phyloP scores from a whole-genome alignment of 139 green algal species.

The Tetradesmus obliquus region DNA sequence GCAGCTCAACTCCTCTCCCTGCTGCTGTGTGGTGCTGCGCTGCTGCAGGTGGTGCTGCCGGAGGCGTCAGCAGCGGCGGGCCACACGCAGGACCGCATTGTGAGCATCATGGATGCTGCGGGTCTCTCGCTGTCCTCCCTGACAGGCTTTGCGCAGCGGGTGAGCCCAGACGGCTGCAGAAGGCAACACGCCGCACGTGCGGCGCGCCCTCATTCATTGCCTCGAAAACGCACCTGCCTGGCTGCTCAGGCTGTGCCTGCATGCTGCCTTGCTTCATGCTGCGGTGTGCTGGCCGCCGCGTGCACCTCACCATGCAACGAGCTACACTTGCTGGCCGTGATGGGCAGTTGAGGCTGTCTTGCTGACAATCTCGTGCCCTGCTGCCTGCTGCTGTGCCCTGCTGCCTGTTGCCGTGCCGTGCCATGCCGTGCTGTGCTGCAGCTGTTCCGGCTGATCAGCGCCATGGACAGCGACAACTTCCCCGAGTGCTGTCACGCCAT shows the following conservation, averaged over 20 bases:
- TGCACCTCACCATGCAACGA: no score
- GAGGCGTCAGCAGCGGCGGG: constrained; percentile 36
- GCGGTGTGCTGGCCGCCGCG: no score
- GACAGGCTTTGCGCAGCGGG: constrained; percentile 48
- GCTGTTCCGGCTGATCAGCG: constrained; percentile 43
- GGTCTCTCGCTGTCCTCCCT: constrained; percentile 37
- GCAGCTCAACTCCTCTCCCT: not conserved
- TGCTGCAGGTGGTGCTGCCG: constrained; percentile 35
- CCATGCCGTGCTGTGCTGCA: not conserved
- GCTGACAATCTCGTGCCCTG: no score
- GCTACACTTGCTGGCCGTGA: no score
- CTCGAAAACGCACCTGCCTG: no score
- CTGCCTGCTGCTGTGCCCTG: not conserved
- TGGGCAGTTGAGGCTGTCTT: no score
- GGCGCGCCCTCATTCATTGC: no score
- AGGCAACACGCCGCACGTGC: not conserved
- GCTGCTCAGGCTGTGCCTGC: no score
- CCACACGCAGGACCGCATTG: constrained; percentile 29
- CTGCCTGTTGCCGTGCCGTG: not conserved
- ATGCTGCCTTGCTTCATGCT: no score
- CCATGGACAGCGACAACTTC: constrained; percentile 51
- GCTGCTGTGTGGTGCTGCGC: not conserved
- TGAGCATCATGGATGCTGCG: constrained; percentile 44
- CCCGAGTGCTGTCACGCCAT: constrained; percentile 43
- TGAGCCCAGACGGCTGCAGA: not conserved